Evolutionary conservation across 2,329 filamentous ascomycete species (phyloP), one percentile per base, ranked within the genome.

Genomic region (Rhinocladiella similis): DNA sequence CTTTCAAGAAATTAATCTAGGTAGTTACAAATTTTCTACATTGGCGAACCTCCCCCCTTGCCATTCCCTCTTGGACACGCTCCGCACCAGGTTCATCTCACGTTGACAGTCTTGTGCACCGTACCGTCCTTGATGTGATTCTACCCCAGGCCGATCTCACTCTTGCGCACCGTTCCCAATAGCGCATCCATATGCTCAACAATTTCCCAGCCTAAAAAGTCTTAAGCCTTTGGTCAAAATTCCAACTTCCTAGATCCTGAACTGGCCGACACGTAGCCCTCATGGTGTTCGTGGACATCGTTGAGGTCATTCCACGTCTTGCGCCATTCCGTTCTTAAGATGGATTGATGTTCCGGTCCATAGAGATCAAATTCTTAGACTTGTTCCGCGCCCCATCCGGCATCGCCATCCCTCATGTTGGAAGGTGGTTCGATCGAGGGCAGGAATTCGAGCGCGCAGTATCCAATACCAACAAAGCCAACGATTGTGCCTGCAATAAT

Each of bases 331-430:
- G 38, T 41, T 19, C 35, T 41, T 5, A 41, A 16, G n/a, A 16
- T 18, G 14, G n/a, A 5, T 12, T 27, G 43, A 46, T 46, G 43
- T 27, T 46, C 47, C 33, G 35, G 16, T n/a, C 14, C 35, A 27
- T n/a, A 13, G 5, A 18, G 14, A 29, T 19, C 14, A 7, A 25
- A 25, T 10, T 16, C 42, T 73, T 85, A 89, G 65, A 90, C 86
- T 77, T 89, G 85, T 78, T 90, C 88, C 60, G 87, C 86, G 54
- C 87, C 88, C 87, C 88, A 91, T 67, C 86, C 85, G 64, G 83
- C 81, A 68, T 90, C 87, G 62, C 84, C 84, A 72, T 90, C 88
- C 71, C 88, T 85, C 88, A 91, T 91, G 78, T 90, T 91, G 71
- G 85, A 83, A 9, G 89, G 89, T 47, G 88, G 87, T 75, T 91